Conservation (phyloP, 179 eudicot species). For the Sideroxylon spinosum region DNA sequence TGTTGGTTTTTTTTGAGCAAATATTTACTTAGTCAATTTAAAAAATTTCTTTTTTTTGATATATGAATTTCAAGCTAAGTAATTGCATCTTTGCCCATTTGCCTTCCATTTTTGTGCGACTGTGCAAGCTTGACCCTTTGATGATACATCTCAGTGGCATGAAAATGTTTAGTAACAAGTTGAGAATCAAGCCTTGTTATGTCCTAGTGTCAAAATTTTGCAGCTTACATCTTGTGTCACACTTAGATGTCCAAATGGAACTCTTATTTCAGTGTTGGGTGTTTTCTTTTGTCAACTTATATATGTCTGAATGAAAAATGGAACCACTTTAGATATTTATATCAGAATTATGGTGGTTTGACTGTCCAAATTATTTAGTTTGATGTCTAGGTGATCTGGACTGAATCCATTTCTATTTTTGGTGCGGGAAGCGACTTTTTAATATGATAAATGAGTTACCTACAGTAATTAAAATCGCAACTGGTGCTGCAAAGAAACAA, state of each 20-base stretch:
- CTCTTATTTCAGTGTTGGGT: not conserved
- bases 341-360: not conserved
- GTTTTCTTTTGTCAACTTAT: not conserved
- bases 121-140: not conserved
- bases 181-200: not conserved
- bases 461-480: slow-evolving; percentile 43
- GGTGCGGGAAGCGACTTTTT: slow-evolving; percentile 46
- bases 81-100: not conserved
- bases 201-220: not conserved
- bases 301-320: not conserved
- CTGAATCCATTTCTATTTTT: slow-evolving; percentile 19
- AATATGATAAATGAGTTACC: slow-evolving; percentile 50
- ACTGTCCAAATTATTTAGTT: not conserved
- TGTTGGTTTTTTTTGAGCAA: not conserved
- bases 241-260: not conserved
- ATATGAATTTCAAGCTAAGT: not conserved
- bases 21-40: not conserved
- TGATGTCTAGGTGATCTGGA: not conserved
- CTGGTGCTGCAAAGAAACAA: slow-evolving; percentile 42
- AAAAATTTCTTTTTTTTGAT: not conserved
- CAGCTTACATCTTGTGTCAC: not conserved
- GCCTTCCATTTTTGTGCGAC: not conserved
- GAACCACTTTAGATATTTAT: not conserved
- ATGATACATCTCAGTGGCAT: slow-evolving; percentile 2
- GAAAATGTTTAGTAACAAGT: not conserved